Base-by-base conservation (phyloP, 441 rosid species). In the Erodium moschatum region DNA sequence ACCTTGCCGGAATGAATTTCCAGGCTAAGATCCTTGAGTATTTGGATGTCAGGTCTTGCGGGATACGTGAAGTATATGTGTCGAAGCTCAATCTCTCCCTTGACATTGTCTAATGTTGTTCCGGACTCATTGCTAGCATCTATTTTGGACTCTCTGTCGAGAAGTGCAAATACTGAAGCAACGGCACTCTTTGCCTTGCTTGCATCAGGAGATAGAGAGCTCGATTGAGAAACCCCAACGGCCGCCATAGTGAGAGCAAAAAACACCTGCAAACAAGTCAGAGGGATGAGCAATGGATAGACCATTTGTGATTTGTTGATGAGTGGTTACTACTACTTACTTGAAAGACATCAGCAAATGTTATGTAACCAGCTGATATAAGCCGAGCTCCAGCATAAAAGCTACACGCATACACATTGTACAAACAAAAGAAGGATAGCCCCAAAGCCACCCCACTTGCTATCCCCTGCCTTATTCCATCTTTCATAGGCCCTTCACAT, bases 361-460 rank as follows among this genome's bases (percentile, higher is more conserved):
- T 79, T 40, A 81, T 75, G 61, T 83, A 73, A 62, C 91, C 89
- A 42, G 15, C 71, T 89, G 87, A 76, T 88, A 90, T n/a, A 4
- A 90, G 81, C 29, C 70, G 81, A 70, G 91, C 98, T 73, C 96
- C 98, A 0, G 85, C 85, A 3, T 90, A 92, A 80, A 91, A 87
- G 98, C 98, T 75, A 79, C 90, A 77, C 62, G 87, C 91, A 27
- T 87, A 86, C 72, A 85, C 79, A n/a, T 73, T 70, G 69, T 68
- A 92, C 50, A 86, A 74, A 10, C 82, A 74, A 62, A 88, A 86
- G 74, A 75, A 85, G 10, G 89, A 84, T 50, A 87, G 8, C 63
- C 97, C 96, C 1, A 86, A 88, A 42, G 89, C 89, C 1, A 75
- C 67, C 19, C 97, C 96, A 60, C 94, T 85, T 56, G 85, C 73